Base-by-base conservation (phyloP, 2,329 filamentous ascomycete species). In the Diaporthe citri region DNA sequence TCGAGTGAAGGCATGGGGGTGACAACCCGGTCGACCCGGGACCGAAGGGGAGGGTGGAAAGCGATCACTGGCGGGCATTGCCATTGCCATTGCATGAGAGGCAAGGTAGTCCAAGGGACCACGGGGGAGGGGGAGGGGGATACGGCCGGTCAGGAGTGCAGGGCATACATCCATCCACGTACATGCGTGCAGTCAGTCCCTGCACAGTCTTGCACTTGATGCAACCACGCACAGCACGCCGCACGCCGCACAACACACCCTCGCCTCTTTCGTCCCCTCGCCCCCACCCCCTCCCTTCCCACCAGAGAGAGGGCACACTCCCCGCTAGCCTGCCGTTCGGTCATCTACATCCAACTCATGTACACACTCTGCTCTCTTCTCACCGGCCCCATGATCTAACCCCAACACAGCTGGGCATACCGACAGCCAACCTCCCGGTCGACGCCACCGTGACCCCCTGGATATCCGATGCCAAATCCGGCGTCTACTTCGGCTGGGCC, bases 401-500 rank as follows among this genome's bases (percentile, higher is more conserved):
- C 20, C 28, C 67, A 25, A 17, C 66, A 39, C 76, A 97, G 92
- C 94, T 98, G 82, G 96, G 96, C 79, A 98, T 98, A 82, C 97
- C 97, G 3, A 98, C 97, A 2, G 97, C 97, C 82, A 99, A 98
- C 87, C 91, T 98, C 59, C 92, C 92, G 79, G 93, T 96, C 69
- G 92, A 93, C 83, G 88, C 89, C 72, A 80, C 90, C 80, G 83
- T 88, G 9, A 85, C 88, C 43, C 86, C 89, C 13, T 93, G 91
- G 91, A 92, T 93, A 82, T 83, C 85, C 46, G 86, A 89, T 78
- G 88, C 94, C 72, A 87, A 90, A 74, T 94, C 92, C 1, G 97
- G 97, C 78, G 94, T 98, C 77, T 98, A 98, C 89, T 98, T 96
- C 82, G 97, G 97, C 81, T 98, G 94, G 88, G 95, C 95, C 6